phyloP scores from a whole-genome alignment of 495 filamentous ascomycete species.

The Neurospora discreta region DNA sequence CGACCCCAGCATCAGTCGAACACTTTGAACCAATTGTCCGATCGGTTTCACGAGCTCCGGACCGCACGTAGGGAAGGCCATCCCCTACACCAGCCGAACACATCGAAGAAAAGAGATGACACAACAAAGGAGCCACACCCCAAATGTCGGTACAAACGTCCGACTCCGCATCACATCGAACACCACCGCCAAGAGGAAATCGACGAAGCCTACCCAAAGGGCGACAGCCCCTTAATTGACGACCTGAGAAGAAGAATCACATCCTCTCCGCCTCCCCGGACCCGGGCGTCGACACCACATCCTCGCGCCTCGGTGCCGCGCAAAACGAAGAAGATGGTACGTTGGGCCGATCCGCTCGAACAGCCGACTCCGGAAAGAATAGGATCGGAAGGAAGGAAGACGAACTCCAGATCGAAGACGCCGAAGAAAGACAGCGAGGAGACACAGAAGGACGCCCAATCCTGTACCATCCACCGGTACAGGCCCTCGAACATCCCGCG shows the following conservation, averaged over 20 bases:
- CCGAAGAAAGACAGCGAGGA: fast-evolving
- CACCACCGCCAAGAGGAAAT: no score
- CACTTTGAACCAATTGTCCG: background rate
- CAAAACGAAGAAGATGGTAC: background rate
- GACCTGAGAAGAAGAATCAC: background rate
- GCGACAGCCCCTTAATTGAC: background rate
- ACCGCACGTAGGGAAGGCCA: background rate
- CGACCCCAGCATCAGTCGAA: background rate
- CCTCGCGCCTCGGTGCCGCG: background rate
- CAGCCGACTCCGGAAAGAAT: background rate
- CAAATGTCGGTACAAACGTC: background rate
- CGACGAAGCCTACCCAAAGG: background rate
- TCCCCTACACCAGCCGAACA: background rate
- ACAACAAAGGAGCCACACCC: background rate
- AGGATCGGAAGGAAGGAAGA: no score
- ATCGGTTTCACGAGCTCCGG: background rate
- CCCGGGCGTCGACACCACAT: background rate
- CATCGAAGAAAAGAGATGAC: background rate
- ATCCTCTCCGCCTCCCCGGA: background rate
- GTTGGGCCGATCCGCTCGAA: background rate
- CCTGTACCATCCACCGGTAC: background rate
- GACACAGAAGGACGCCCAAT: no score
- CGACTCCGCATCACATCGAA: background rate
- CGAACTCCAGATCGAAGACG: background rate
- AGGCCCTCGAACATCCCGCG: background rate